Percentiles rank a stretch among this genome's conserved stretches.
These are phyloP conservation scores for Phylloporus sp. DNA, from an alignment of 1,284 basidiomycete genomes.

Conservation along the genomic window DNA sequence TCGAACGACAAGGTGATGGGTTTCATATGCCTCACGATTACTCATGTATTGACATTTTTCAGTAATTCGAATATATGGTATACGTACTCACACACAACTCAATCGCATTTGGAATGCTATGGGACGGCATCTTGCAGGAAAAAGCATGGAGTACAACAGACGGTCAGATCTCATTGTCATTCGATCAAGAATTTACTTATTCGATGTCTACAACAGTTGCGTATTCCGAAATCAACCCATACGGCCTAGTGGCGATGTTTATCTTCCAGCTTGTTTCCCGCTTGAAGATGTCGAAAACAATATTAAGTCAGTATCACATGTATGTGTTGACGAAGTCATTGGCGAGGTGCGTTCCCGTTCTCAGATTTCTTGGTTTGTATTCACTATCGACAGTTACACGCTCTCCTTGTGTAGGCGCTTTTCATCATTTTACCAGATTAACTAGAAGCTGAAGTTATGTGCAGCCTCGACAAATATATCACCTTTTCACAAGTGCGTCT, in stretches of 20 bases:
- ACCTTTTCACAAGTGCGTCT: too few species aligned
- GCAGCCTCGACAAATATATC: too few species aligned
- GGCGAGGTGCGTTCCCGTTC: too few species aligned
- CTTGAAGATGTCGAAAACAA: slow-evolving; percentile 22
- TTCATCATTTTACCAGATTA: too few species aligned
- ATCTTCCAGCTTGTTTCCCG: slow-evolving; percentile 53
- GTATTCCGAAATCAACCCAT: slow-evolving; percentile 50
- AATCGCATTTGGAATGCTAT: slow-evolving; percentile 67
- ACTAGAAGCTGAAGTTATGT: too few species aligned
- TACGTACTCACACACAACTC: slow-evolving; percentile 69
- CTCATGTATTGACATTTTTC: not conserved
- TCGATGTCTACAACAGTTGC: slow-evolving; percentile 45
- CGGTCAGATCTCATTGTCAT: slow-evolving; percentile 42
- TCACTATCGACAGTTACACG: too few species aligned
- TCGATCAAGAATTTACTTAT: not conserved
- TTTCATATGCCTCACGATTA: not conserved
- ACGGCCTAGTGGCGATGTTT: slow-evolving; percentile 50
- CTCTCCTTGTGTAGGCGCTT: too few species aligned
- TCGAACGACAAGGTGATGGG: slow-evolving; percentile 60
- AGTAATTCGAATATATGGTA: slow-evolving; percentile 69
- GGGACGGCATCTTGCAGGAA: slow-evolving; percentile 56
- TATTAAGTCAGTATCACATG: not conserved
- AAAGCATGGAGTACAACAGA: slow-evolving; percentile 61
- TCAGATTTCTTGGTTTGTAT: too few species aligned
- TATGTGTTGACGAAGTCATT: too few species aligned